Conservation (phyloP, 83 land plant species). For the Diphasiastrum complanatum region DNA sequence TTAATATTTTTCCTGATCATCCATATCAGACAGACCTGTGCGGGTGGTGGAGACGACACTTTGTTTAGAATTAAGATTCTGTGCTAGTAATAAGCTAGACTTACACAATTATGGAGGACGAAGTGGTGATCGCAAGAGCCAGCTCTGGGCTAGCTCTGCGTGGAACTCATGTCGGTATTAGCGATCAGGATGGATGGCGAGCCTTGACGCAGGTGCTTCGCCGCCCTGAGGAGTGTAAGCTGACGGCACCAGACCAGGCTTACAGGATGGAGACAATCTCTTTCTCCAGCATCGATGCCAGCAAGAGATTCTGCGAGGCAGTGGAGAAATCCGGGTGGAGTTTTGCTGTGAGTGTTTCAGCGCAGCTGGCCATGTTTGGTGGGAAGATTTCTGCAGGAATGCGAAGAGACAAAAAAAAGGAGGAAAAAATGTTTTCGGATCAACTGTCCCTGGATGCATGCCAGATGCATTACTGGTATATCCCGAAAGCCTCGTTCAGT, state of each 20-base stretch:
- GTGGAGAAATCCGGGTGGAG: background rate
- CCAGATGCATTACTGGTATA: constrained; percentile 7
- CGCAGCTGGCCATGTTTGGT: background rate
- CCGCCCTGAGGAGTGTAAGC: background rate
- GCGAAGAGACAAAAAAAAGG: background rate
- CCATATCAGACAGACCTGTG: too few species aligned
- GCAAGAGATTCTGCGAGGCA: background rate
- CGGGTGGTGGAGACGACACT: too few species aligned
- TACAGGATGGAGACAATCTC: background rate
- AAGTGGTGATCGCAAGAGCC: background rate
- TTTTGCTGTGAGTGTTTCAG: background rate
- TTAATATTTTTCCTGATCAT: too few species aligned
- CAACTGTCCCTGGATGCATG: background rate
- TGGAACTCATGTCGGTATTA: constrained; percentile 1
- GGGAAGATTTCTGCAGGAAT: background rate
- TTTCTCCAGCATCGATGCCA: background rate
- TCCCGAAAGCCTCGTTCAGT: constrained; percentile 9
- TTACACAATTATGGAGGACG: constrained; percentile 12
- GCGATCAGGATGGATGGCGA: background rate
- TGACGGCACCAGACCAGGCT: background rate
- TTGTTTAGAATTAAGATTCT: too few species aligned
- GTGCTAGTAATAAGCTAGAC: too few species aligned
- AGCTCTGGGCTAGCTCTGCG: constrained; percentile 5
- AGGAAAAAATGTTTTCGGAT: too few species aligned
- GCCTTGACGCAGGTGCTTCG: constrained; percentile 7